A percentile compares a stretch with the other conserved stretches of the same genome.
phyloP scores from a whole-genome alignment of 2,329 filamentous ascomycete species.

The Colletotrichum sp. region DNA sequence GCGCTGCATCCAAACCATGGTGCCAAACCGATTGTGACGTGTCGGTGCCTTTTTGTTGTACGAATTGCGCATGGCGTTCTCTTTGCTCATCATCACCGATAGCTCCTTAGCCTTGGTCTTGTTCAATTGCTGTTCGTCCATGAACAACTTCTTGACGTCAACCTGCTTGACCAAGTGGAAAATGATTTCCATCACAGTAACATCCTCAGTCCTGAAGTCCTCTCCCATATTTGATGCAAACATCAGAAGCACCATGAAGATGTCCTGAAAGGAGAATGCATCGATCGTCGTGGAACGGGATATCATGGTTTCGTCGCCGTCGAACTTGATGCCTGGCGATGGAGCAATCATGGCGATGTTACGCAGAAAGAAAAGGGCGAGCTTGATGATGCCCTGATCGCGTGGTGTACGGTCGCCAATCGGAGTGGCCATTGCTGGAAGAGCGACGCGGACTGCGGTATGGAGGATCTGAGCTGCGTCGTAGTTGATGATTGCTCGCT shows the following conservation, averaged over 20 bases:
- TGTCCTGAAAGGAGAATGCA: constrained; percentile 88
- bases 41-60: constrained; percentile 82
- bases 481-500: constrained; percentile 85
- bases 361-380: constrained; percentile 86
- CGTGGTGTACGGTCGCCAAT: constrained; percentile 76
- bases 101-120: constrained; percentile 77
- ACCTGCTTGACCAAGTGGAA: constrained; percentile 94
- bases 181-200: constrained; percentile 87
- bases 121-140: constrained; percentile 75
- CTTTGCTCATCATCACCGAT: constrained; percentile 76
- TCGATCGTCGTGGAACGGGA: constrained; percentile 88
- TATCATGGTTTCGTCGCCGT: constrained; percentile 89
- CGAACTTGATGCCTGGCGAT: constrained; percentile 73
- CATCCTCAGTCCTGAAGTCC: constrained; percentile 88
- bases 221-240: constrained; percentile 92
- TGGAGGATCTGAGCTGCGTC: constrained; percentile 79
- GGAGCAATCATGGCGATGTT: constrained; percentile 88
- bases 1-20: constrained; percentile 95
- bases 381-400: constrained; percentile 91
- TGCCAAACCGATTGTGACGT: constrained; percentile 91
- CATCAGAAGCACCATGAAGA: constrained; percentile 84
- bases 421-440: constrained; percentile 84
- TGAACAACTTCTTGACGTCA: constrained; percentile 82
- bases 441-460: constrained; percentile 77
- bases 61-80: constrained; percentile 80